Evolutionary conservation across 169 alveolate species (phyloP).

Genomic region (Babesia ovata): DNA sequence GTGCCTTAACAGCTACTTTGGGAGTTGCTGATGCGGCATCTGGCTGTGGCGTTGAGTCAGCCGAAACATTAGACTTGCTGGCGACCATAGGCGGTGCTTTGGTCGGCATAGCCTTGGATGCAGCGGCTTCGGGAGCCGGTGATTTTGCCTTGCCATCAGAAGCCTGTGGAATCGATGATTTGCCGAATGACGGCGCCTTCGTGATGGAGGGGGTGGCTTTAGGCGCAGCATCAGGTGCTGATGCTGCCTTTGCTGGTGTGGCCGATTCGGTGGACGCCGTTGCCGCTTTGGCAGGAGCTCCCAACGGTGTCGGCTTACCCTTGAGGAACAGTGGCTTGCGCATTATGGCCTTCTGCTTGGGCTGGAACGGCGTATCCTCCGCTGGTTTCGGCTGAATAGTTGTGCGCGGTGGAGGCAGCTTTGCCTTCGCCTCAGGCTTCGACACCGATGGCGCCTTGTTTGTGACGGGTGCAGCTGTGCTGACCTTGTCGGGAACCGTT

Average conservation of each 20-base stretch:
- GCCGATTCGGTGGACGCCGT: not conserved
- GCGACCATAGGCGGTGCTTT: no score
- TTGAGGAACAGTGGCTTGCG: slow-evolving; percentile 67
- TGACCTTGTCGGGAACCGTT: slow-evolving; percentile 33
- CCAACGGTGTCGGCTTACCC: slow-evolving; percentile 33
- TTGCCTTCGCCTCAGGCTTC: not conserved
- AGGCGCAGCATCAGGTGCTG: not conserved
- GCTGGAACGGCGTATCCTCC: slow-evolving; percentile 33
- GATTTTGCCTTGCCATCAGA: no score
- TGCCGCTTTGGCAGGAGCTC: slow-evolving; percentile 5
- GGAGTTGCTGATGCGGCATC: not conserved
- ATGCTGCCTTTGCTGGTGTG: not conserved
- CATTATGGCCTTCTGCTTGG: slow-evolving; percentile 28
- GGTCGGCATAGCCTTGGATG: no score
- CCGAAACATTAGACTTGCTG: no score
- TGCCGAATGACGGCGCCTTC: not conserved
- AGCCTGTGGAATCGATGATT: no score
- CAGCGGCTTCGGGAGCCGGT: no score
- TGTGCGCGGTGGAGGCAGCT: not conserved
- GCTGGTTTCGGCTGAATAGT: slow-evolving; percentile 16
- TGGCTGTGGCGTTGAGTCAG: no score
- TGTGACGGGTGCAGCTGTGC: not conserved
- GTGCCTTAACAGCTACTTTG: not conserved
- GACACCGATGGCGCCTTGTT: slow-evolving; percentile 4
- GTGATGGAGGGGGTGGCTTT: slow-evolving; percentile 1